A percentile compares a stretch with the other conserved stretches of the same genome.
Evolutionary conservation across 257 asterid genomes (phyloP).

Genomic region (Solanum lignicaule): DNA sequence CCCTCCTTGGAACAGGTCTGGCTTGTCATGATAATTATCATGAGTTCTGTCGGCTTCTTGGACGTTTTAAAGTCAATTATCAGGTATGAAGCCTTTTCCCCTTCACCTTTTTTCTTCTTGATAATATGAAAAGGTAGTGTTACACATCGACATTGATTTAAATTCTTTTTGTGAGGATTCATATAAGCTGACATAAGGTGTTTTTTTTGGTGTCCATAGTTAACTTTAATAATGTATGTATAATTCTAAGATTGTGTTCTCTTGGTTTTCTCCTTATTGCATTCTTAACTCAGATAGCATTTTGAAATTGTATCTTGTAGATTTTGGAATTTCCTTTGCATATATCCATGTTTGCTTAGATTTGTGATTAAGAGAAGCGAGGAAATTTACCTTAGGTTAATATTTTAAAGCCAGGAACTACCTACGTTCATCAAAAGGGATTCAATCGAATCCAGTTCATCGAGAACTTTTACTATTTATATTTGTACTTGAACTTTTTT

Average conservation of each 20-base stretch:
- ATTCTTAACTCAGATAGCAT: neutral
- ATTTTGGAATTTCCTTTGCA: neutral
- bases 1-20: conserved; percentile 44
- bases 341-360: neutral
- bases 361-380: neutral
- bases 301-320: neutral
- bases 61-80: conserved; percentile 91
- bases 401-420: neutral
- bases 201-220: neutral
- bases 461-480: neutral
- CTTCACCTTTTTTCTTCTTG: neutral
- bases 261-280: neutral
- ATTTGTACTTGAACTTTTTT: neutral
- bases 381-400: neutral
- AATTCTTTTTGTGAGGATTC: neutral
- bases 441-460: neutral
- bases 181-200: neutral
- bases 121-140: neutral
- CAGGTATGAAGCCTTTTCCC: conserved; percentile 41
- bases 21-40: conserved; percentile 96
- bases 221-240: neutral
- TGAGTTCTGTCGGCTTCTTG: conserved; percentile 98
- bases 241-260: neutral
- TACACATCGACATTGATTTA: neutral
- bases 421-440: neutral